Evolutionary conservation across 495 filamentous ascomycete species (phyloP), one percentile per base, ranked within the genome.

Genomic region (Penicillium egyptiacum): DNA sequence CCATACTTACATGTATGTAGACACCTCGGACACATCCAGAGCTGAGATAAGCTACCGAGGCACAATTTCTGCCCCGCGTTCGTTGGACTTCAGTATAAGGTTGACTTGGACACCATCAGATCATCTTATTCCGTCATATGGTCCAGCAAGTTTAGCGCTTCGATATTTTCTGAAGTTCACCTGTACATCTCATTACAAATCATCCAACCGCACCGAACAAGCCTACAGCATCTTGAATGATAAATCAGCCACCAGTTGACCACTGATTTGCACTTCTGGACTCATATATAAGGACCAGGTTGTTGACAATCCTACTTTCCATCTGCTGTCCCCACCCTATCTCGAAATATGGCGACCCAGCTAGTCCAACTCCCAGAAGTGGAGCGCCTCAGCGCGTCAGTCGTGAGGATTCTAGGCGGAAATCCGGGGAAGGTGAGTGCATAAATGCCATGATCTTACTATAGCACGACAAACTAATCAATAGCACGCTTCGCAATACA

Each of bases 351-450:
- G 81, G 76, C 76, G 40, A 68, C 73, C 22, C 71, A 75, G 49
- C 66, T 83, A 14, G 66, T 76, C 44, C 62, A 78, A 4, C 76
- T 92, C 37, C 81, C 82, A 17, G 87, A 90, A 53, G 75, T 89
- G 40, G 80, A 87, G 65, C 77, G 83, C 45, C 79, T 93, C 40
- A 86, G 84, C 58, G 75, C 85, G 2, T 74, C 76, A 14, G 84
- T 88, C 17, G 86, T 91, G 59, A 80, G 90, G 54, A 87, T 96
- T 50, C 76, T 96, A 10, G 91, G 83, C 50, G 89, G 87, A 14
- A 95, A 96, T 69, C 89, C 91, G 9, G 82, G 86, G 60, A 92
- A 92, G 75, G 85, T 87, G 63, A 40, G 73, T 59, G 26, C 25
- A 44, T 49, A 43, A 5, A 58, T 47, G 5, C 23, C 20, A 39